These are phyloP conservation scores for Mycena indigotica DNA, from an alignment of 768 basidiomycete genomes.

Conservation along the genomic window DNA sequence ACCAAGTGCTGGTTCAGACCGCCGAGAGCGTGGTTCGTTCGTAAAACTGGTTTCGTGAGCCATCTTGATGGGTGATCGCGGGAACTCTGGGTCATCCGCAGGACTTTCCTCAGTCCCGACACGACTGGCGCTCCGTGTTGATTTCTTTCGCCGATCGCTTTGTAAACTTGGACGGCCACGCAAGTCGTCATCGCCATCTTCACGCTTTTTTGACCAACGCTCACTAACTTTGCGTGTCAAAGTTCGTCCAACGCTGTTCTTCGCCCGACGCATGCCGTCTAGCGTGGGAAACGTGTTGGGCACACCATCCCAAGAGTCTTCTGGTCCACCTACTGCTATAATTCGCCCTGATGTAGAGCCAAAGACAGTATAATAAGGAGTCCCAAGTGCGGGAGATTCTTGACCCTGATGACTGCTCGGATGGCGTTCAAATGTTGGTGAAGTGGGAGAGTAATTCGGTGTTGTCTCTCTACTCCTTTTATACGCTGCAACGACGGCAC, in stretches of 20 bases:
- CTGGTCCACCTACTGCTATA: slow-evolving; percentile 46
- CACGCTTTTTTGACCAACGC: slow-evolving; percentile 20
- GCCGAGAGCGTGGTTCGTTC: slow-evolving; percentile 22
- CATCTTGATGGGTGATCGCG: slow-evolving; percentile 1
- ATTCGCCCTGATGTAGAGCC: slow-evolving; percentile 48
- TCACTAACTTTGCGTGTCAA: slow-evolving; percentile 20
- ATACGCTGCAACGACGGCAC: slow-evolving; percentile 22
- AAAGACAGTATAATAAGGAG: slow-evolving; percentile 61
- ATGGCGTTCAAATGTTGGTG: slow-evolving; percentile 8
- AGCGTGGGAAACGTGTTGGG: slow-evolving; percentile 14
- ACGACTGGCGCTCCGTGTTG: slow-evolving; percentile 11
- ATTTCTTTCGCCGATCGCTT: slow-evolving; percentile 9
- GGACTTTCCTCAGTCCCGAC: slow-evolving; percentile 9
- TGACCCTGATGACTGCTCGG: slow-evolving; percentile 3
- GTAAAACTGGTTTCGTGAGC: slow-evolving; percentile 1
- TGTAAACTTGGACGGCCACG: slow-evolving; percentile 13
- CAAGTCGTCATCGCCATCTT: slow-evolving; percentile 21
- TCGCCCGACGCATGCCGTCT: slow-evolving; percentile 22
- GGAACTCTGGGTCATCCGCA: background rate
- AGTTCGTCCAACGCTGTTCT: slow-evolving; percentile 16
- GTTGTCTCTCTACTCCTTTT: slow-evolving; percentile 15
- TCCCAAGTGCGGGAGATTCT: slow-evolving; percentile 21
- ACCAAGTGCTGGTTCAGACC: slow-evolving; percentile 23
- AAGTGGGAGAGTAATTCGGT: slow-evolving; percentile 11
- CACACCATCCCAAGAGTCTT: slow-evolving; percentile 37